Evolutionary conservation across 75 land plant species (phyloP).

Genomic region (Larix kaempferi): DNA sequence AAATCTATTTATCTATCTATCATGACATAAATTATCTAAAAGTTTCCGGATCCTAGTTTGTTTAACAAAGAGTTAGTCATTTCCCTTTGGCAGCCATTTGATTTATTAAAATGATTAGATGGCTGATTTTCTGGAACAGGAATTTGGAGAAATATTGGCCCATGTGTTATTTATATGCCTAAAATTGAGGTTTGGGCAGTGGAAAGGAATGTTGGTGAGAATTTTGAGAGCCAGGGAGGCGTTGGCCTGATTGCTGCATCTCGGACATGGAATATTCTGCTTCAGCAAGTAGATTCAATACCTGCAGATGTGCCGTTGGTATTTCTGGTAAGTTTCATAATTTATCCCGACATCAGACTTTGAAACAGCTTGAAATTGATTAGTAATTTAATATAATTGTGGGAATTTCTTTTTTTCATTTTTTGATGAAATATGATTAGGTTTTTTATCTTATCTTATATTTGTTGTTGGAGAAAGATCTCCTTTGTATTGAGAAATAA

Average conservation of each 20-base stretch:
- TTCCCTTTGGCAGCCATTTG: not conserved
- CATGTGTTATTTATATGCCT: slow-evolving; percentile 82
- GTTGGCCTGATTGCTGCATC: slow-evolving; percentile 25
- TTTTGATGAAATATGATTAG: too few species aligned
- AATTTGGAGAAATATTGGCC: slow-evolving; percentile 37
- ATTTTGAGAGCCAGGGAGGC: slow-evolving; percentile 5
- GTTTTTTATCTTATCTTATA: not conserved
- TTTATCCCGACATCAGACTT: not conserved
- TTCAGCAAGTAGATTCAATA: slow-evolving; percentile 73
- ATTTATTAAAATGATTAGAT: not conserved
- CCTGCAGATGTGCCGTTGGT: slow-evolving; percentile 44
- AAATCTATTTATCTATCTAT: too few species aligned
- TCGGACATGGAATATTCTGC: slow-evolving; percentile 60
- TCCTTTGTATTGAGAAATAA: not conserved
- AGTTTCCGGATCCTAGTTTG: not conserved
- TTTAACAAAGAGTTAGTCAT: not conserved
- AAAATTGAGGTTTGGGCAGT: slow-evolving; percentile 88
- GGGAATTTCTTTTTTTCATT: not conserved
- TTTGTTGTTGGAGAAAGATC: not conserved
- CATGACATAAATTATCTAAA: not conserved
- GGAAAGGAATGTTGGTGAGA: slow-evolving; percentile 14
- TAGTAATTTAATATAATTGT: not conserved
- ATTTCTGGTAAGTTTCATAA: slow-evolving; percentile 64
- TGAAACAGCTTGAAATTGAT: not conserved
- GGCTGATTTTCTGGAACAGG: slow-evolving; percentile 24